Evolutionary conservation across 2,329 filamentous ascomycete species (phyloP), one percentile per base, ranked within the genome.

Genomic region (Dryadomyces sulphureus): DNA sequence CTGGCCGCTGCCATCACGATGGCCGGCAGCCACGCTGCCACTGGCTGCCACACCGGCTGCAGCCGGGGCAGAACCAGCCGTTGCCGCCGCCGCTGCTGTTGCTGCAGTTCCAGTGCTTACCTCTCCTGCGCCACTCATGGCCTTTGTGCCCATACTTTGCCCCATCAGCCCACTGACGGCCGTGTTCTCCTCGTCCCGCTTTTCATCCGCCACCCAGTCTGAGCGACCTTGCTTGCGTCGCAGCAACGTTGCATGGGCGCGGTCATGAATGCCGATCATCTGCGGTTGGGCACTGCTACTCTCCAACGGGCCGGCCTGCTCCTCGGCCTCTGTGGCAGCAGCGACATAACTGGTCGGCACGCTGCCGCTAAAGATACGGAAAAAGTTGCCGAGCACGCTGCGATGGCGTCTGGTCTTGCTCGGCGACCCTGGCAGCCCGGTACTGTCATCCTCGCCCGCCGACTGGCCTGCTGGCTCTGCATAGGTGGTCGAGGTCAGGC

Each of bases 351-450:
- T 45, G 53, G 59, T 41, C 53, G 54, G 53, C 56, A 54, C 52
- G 60, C 48, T 38, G 46, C 61, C 59, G 41, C 63, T 69, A 43
- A 85, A 75, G 11, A 80, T 79, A 34, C 80, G 71, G 17, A 75
- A 70, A 19, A 88, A 60, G 41, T 77, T 84, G 20, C 81, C 81
- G 11, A 88, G 65, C 78, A 81, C 85, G 21, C 72, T 73, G n/a
- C 70, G 64, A 4, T 69, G 62, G 53, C 68, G 64, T 56, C 76
- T 79, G 12, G 55, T 63, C 63, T 79, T 72, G 57, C 75, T 75
- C 19, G 79, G 69, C 44, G 73, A 75, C 0, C 73, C 67, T 2
- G 72, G 39, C 3, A 48, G 66, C n/a, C 57, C 47, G 17, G 54
- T 50, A 8, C 55, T 52, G 7, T 59, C 54, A 16, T 58, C 54